Evolutionary conservation across 2,329 filamentous ascomycete species (phyloP).

Genomic region (Hirsutella thompsonii): DNA sequence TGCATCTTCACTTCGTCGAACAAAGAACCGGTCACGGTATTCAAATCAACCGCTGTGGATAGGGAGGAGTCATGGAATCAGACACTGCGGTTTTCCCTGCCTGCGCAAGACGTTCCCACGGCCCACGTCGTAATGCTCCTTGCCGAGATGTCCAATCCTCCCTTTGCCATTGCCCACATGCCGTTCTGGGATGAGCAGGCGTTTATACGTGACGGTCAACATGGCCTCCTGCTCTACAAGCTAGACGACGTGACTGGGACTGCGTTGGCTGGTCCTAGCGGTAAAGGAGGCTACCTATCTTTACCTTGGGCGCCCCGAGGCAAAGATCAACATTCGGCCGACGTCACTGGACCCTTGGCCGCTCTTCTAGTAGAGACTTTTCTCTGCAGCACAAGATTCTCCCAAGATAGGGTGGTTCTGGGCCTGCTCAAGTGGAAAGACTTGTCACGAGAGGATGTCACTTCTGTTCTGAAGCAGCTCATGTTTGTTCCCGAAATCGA

Average conservation of each 20-base stretch:
- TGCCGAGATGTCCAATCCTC: constrained; percentile 72
- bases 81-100: constrained; percentile 69
- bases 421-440: constrained; percentile 81
- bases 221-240: constrained; percentile 72
- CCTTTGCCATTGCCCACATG: constrained; percentile 86
- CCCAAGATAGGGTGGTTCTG: constrained; percentile 77
- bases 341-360: constrained; percentile 69
- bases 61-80: constrained; percentile 78
- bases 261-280: constrained; percentile 44
- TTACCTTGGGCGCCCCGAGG: constrained; percentile 65
- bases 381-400: constrained; percentile 88
- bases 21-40: constrained; percentile 63
- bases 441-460: constrained; percentile 55
- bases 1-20: constrained; percentile 86
- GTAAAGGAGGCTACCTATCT: constrained; percentile 76
- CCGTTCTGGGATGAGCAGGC: constrained; percentile 88
- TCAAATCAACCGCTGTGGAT: constrained; percentile 73
- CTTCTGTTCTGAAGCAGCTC: constrained; percentile 65
- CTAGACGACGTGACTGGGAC: constrained; percentile 82
- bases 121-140: constrained; percentile 85
- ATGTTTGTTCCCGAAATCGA: constrained; percentile 95
- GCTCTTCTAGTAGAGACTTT: constrained; percentile 71
- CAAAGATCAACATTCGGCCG: constrained; percentile 54
- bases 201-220: constrained; percentile 75
- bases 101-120: constrained; percentile 65